Percentiles rank a stretch among this genome's conserved stretches.
phyloP scores from a whole-genome alignment of 192 early-diverging fungal species.

The Phlyctochytrium arcticum region DNA sequence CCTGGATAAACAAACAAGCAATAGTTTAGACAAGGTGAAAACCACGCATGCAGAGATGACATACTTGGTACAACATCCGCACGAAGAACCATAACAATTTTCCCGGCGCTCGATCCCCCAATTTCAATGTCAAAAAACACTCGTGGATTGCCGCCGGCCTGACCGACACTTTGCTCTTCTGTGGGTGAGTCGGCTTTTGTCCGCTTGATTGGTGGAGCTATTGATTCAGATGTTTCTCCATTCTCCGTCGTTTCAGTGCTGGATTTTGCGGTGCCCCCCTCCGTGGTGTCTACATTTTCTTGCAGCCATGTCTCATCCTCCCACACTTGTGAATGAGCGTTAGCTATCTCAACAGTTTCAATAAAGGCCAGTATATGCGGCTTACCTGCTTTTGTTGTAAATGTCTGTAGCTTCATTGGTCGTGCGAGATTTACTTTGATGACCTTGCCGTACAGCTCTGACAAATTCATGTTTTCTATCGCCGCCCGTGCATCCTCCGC shows the following conservation, averaged over 20 bases:
- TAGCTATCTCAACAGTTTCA: not conserved
- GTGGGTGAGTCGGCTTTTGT: slow-evolving; percentile 8
- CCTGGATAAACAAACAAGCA: slow-evolving; percentile 20
- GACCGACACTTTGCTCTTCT: not conserved
- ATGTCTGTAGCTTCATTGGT: slow-evolving; percentile 35
- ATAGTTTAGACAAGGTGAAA: not conserved
- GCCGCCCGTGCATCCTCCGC: slow-evolving; percentile 79
- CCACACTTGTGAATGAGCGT: slow-evolving; percentile 40
- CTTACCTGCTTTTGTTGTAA: slow-evolving; percentile 22
- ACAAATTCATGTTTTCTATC: slow-evolving; percentile 87
- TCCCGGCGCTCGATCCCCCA: slow-evolving; percentile 28
- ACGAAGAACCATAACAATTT: slow-evolving; percentile 37
- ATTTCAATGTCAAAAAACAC: slow-evolving; percentile 50
- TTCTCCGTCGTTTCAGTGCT: slow-evolving; percentile 6
- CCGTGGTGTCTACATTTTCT: slow-evolving; percentile 24
- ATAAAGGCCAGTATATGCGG: not conserved
- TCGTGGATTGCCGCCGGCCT: slow-evolving; percentile 25
- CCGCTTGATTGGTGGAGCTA: slow-evolving; percentile 5
- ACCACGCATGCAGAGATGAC: not conserved
- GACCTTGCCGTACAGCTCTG: slow-evolving; percentile 84
- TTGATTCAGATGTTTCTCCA: not conserved
- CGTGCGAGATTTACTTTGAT: slow-evolving; percentile 86
- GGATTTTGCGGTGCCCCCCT: slow-evolving; percentile 12
- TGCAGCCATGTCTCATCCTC: slow-evolving; percentile 39
- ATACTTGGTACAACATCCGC: slow-evolving; percentile 35